Evolutionary conservation across 164 flowering plant genomes (phyloP), one percentile per base, ranked within the genome.

Genomic region (Vitis cinerea): DNA sequence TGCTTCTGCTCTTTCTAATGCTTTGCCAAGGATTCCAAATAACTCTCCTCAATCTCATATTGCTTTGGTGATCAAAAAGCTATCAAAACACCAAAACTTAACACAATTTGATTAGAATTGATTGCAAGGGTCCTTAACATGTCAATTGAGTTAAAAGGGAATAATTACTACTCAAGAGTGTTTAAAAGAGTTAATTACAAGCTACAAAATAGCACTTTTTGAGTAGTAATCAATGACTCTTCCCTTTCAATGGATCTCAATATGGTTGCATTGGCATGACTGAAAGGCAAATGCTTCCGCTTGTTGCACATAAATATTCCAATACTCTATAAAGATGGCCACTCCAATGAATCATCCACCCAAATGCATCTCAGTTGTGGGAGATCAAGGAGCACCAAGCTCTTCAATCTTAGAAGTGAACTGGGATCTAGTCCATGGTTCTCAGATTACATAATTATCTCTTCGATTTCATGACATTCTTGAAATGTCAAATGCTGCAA

Each of bases 261-360:
- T 19, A 3, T 49, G 8, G 12, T 4, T 8, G 77, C 68, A 50
- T 69, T 74, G 3, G 44, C 4, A 4, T 13, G 51, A 7, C 10
- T 37, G 9, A 74, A 68, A 7, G 68, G 67, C 29, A 74, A 51
- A 11, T 2, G 17, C 13, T 6, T 3, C 54, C 62, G 9, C 37
- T 19, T 13, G 1, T n/a, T 30, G 57, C 76, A 73, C 3, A 8
- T 31, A 2, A 14, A 6, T 9, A 73, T 73, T 27, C 58, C 16
- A 8, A 74, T 1, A 3, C 12, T 51, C 66, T 69, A 47, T 56
- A 74, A 44, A 13, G 69, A 51, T 4, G 59, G 73, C 66, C 69
- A 74, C n/a, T 50, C 50, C 55, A 69, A 60, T 17, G 29, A 64
- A 1, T 60, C 66, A 65, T 37, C 29, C 4, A n/a, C 50, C 9